phyloP scores from a whole-genome alignment of 148 eudicot genomes.

The Polygonum aviculare region DNA sequence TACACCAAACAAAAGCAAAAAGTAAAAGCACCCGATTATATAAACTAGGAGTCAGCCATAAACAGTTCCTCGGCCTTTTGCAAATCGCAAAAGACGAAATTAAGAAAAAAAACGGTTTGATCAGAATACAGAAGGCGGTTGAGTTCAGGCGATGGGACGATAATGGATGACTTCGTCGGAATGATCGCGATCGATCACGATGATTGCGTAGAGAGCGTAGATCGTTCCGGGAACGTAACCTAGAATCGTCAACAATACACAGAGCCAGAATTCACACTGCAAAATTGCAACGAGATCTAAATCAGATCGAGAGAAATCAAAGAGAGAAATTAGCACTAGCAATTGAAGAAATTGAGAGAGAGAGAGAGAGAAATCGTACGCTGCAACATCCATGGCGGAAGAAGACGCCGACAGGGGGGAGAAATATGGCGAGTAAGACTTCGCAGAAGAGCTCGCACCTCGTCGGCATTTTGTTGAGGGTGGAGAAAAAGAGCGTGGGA shows the following conservation, averaged over 20 bases:
- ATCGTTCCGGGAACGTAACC: slow-evolving; percentile 80
- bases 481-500: neutral
- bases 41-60: neutral
- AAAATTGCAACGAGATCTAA: neutral
- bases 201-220: slow-evolving; percentile 68
- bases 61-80: neutral
- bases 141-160: neutral
- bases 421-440: slow-evolving; percentile 37
- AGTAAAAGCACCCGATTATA: neutral
- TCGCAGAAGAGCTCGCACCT: slow-evolving; percentile 49
- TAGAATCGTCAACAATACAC: slow-evolving; percentile 63
- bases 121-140: neutral
- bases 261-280: slow-evolving; percentile 64
- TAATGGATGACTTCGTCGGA: slow-evolving; percentile 26
- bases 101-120: neutral
- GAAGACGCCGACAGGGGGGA: slow-evolving; percentile 59
- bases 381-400: slow-evolving; percentile 59
- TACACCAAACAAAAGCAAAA: neutral
- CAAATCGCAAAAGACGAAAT: neutral
- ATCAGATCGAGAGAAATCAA: neutral
- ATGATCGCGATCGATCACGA: slow-evolving; percentile 42
- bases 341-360: neutral
- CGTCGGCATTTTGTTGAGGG: slow-evolving; percentile 22
- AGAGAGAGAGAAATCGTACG: slow-evolving; percentile 17
- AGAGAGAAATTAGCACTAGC: neutral